phyloP scores from a whole-genome alignment of 2,329 filamentous ascomycete genomes.

The Diaporthe capsici region DNA sequence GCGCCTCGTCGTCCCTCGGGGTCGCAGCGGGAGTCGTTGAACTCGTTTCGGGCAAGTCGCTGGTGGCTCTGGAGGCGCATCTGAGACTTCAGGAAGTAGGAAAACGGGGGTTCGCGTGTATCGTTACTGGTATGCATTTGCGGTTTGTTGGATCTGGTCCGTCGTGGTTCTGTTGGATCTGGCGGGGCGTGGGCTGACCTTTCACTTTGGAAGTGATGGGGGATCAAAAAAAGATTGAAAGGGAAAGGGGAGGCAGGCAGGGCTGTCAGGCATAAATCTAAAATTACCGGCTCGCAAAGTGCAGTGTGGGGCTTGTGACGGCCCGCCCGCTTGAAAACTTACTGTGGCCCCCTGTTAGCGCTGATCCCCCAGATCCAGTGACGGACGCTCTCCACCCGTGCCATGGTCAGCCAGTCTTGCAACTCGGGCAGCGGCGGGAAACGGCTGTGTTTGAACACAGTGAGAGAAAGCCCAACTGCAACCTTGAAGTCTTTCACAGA shows the following conservation, averaged over 20 bases:
- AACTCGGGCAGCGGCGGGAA: slow-evolving; percentile 18
- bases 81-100: slow-evolving; percentile 69
- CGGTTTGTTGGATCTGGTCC: slow-evolving; percentile 44
- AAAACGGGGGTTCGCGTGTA: slow-evolving; percentile 55
- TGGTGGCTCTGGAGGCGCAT: slow-evolving; percentile 69
- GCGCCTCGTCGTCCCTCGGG: slow-evolving; percentile 72
- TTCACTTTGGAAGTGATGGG: slow-evolving; percentile 38
- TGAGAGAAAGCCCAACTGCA: not conserved
- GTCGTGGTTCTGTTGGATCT: slow-evolving; percentile 39
- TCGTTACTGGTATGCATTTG: slow-evolving; percentile 71
- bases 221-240: slow-evolving; percentile 15
- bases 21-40: slow-evolving; percentile 68
- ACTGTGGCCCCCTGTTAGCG: slow-evolving; percentile 13
- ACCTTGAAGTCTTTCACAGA: not conserved
- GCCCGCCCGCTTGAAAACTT: slow-evolving; percentile 33
- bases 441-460: slow-evolving; percentile 1
- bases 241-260: slow-evolving; percentile 33
- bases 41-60: slow-evolving; percentile 63
- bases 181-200: slow-evolving; percentile 38
- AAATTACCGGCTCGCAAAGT: slow-evolving; percentile 27
- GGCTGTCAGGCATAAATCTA: slow-evolving; percentile 24
- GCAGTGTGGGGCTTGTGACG: slow-evolving; percentile 22
- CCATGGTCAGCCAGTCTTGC: not conserved
- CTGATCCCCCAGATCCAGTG: slow-evolving; percentile 32
- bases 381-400: slow-evolving; percentile 21